phyloP scores from a whole-genome alignment of 352 stramenopile species.

The Globisporangium parvum region DNA sequence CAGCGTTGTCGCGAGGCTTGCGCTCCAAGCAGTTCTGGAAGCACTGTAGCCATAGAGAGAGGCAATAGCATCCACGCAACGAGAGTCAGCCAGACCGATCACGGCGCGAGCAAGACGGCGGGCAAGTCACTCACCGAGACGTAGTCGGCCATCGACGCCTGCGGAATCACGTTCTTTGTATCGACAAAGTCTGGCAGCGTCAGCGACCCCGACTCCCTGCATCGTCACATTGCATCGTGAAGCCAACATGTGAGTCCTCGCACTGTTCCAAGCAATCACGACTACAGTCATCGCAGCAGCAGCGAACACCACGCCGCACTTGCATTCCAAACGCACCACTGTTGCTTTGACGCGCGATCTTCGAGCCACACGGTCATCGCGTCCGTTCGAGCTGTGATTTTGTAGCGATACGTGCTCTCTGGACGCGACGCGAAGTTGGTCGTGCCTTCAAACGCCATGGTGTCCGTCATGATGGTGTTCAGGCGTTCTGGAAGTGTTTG shows the following conservation, averaged over 20 bases:
- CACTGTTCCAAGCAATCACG: no score
- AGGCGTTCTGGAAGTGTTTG: no score
- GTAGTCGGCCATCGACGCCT: conserved; percentile 1
- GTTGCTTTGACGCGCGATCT: conserved; percentile 2
- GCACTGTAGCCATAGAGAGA: background rate
- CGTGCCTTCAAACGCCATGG: background rate
- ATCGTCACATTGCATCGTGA: no score
- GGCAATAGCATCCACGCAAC: no score
- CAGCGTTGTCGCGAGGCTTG: background rate
- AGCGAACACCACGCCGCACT: no score
- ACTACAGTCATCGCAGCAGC: no score
- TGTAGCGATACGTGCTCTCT: conserved; percentile 4
- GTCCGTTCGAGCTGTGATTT: background rate
- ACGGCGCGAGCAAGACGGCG: no score
- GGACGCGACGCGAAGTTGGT: background rate
- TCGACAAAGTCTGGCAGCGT: background rate
- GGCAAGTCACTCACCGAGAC: no score
- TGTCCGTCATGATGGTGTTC: conserved; percentile 3
- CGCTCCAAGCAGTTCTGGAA: conserved; percentile 4
- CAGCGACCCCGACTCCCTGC: background rate
- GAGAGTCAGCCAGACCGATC: no score
- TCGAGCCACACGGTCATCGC: conserved; percentile 4
- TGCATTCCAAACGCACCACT: conserved; percentile 1
- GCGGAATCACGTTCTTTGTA: conserved; percentile 1
- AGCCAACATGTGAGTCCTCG: no score